Conservation (phyloP, 225 moss, liverwort and hornwort species). For the Rhytidiadelphus loreus region DNA sequence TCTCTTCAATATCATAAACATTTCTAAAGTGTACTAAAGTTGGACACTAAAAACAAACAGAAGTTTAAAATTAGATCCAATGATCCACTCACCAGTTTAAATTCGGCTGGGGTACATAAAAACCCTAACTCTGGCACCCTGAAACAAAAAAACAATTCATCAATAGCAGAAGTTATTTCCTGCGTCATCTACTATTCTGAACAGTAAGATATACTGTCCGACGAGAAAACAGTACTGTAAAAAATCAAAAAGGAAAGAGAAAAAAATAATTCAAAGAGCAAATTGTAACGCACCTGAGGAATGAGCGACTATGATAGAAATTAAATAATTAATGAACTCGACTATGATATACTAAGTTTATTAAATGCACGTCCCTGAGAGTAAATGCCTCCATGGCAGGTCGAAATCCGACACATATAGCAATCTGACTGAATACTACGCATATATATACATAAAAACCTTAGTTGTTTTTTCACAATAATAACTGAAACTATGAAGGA, state of each 20-base stretch:
- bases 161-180: not conserved
- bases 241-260: not conserved
- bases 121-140: conserved; percentile 78
- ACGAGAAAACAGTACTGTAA: not conserved
- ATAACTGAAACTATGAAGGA: not conserved
- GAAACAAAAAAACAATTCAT: not conserved
- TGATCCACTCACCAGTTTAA: conserved; percentile 14
- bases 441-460: not conserved
- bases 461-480: not conserved
- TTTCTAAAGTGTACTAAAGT: not conserved
- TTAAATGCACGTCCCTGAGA: not conserved
- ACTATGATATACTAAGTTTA: not conserved
- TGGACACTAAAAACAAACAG: not conserved
- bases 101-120: conserved; percentile 84
- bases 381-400: not conserved
- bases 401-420: not conserved
- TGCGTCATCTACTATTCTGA: not conserved
- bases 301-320: not conserved
- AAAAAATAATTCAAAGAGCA: not conserved
- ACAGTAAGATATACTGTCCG: not conserved
- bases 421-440: not conserved
- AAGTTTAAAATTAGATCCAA: not conserved
- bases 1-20: not conserved
- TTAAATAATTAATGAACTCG: not conserved
- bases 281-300: too few species aligned